phyloP scores from a whole-genome alignment of 2,329 filamentous ascomycete species.

The Talaromyces pinophilus region DNA sequence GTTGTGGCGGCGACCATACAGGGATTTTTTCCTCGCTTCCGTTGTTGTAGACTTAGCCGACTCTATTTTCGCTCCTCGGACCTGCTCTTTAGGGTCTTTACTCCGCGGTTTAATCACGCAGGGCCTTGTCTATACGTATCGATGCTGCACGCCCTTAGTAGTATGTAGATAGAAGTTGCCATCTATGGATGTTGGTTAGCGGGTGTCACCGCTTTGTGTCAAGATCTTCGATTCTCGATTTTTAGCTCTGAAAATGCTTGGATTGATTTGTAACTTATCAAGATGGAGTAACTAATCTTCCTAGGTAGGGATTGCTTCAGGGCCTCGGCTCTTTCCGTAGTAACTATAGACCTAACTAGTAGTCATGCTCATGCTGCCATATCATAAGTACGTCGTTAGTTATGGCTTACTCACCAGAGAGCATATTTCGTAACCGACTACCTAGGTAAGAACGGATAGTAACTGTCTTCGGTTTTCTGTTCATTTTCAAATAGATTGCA shows the following conservation, averaged over 20 bases:
- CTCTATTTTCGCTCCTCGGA: background rate
- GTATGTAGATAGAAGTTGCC: background rate
- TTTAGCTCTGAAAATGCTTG: background rate
- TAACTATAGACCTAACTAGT: background rate
- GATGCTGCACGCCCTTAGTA: background rate
- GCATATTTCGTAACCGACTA: background rate
- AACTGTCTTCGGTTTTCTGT: background rate
- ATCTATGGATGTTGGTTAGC: background rate
- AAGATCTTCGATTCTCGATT: background rate
- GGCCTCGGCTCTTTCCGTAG: background rate
- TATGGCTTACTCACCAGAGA: background rate
- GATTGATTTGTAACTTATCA: background rate
- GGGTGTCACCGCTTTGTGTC: background rate
- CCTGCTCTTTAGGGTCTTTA: background rate
- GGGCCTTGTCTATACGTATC: background rate
- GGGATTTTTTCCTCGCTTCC: background rate
- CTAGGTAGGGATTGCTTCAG: background rate
- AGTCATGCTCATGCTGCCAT: background rate
- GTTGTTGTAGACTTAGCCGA: background rate
- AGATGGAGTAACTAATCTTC: background rate
- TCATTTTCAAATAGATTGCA: background rate
- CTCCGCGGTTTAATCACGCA: background rate
- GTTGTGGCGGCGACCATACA: background rate
- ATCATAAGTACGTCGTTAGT: background rate
- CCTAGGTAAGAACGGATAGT: background rate